Evolutionary conservation across 2,329 filamentous ascomycete species (phyloP), one percentile per base, ranked within the genome.

Genomic region (Clathrospora elynae): DNA sequence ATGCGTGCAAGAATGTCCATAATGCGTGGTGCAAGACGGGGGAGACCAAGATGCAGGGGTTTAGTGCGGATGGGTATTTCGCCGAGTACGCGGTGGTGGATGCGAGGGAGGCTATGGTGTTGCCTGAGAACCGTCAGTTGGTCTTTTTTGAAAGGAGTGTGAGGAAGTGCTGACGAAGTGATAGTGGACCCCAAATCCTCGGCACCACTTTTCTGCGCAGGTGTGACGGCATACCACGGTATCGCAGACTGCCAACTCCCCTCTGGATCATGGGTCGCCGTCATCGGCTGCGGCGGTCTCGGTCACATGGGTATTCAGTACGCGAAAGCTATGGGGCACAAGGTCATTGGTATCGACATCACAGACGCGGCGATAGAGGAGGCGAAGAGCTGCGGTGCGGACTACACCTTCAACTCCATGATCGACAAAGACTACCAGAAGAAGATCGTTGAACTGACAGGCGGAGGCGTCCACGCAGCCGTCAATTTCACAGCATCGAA

Each of bases 221-320:
- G 64, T 5, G 55, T 66, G 6, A 66, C 62, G 6, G 62, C 62
- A 11, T 66, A 51, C 29, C 61, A 66, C 33, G 53, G 60, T 5
- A 62, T 66, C 7, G 50, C 59, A 35, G 59, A 64, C 40, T 64
- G 61, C 39, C 50, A 55, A 29, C 51, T 64, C 6, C 35, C 62
- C 14, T 37, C 55, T 11, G 61, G 62, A 2, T 55, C 63, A 35
- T 66, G 62, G 62, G 45, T 66, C 28, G 61, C 60, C 2, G 42
- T 64, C 10, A 52, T 66, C 9, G 62, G 62, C 2, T 66, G 62
- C 31, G 61, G 62, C 28, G 65, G 65, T 3, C 49, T 68, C 10
- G 65, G 65, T 3, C 64, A 68, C 33, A 43, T 68, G 34, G 61
- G 62, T 12, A 56, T 66, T 25, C 61, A 64, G 36, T 64, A 67